Evolutionary conservation across 2,329 filamentous ascomycete species (phyloP).

Genomic region (Cladobotryum protrusum): DNA sequence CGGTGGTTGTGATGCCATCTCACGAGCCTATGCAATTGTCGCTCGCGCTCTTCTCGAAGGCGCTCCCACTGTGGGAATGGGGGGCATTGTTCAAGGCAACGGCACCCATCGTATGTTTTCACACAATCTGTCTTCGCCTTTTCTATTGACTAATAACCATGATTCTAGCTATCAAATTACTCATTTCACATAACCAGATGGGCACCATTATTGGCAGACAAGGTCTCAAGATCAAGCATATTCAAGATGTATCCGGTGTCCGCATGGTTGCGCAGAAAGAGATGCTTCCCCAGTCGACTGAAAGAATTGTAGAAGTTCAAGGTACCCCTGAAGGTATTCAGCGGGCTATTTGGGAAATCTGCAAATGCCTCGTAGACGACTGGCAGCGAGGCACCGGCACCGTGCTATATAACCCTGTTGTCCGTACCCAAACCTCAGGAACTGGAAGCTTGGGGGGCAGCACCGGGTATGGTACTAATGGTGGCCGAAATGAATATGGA

Average conservation of each 20-base stretch:
- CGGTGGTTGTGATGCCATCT: constrained; percentile 79
- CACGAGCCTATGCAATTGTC: constrained; percentile 89
- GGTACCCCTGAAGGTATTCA: constrained; percentile 93
- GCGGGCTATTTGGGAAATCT: constrained; percentile 96
- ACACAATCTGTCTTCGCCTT: not conserved
- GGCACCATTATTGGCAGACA: constrained; percentile 97
- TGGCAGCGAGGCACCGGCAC: constrained; percentile 96
- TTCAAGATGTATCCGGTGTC: constrained; percentile 92
- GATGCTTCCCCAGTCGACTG: constrained; percentile 97
- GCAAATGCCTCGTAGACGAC: constrained; percentile 96
- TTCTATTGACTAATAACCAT: not conserved
- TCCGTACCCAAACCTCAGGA: constrained; percentile 66
- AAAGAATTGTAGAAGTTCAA: constrained; percentile 95
- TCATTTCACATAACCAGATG: constrained; percentile 99
- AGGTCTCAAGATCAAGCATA: constrained; percentile 98
- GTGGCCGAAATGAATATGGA: constrained; percentile 47
- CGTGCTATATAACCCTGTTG: constrained; percentile 93
- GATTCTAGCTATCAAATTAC: constrained; percentile 77
- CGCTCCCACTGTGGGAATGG: constrained; percentile 93
- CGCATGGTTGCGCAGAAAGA: constrained; percentile 99
- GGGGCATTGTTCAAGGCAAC: constrained; percentile 76
- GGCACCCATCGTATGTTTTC: constrained; percentile 77
- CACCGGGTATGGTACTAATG: constrained; percentile 22
- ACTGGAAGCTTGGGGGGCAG: constrained; percentile 40
- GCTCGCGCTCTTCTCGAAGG: constrained; percentile 88